These are phyloP conservation scores for Alternaria burnsii DNA, from an alignment of 2,329 filamentous ascomycete genomes.

Conservation along the genomic window DNA sequence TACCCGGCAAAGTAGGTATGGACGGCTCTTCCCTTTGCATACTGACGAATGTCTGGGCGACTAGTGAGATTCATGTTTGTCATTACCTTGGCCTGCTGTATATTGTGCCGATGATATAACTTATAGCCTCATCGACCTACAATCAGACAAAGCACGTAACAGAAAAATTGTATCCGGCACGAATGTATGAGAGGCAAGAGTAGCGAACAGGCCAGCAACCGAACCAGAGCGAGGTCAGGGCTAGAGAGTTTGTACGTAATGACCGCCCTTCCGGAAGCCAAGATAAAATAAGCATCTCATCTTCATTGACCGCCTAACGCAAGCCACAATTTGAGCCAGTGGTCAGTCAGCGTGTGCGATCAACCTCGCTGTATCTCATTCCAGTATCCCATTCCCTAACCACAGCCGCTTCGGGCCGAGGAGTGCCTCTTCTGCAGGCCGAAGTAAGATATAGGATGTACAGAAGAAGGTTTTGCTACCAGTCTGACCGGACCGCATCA, in stretches of 20 bases:
- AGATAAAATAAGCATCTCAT: not conserved
- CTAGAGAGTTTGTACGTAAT: not conserved
- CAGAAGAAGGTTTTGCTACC: not conserved
- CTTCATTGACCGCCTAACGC: not conserved
- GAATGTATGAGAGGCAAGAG: not conserved
- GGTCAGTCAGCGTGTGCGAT: slow-evolving; percentile 5
- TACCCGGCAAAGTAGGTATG: not conserved
- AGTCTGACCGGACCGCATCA: not conserved
- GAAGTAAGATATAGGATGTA: not conserved
- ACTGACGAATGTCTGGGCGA: not conserved
- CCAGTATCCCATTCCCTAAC: not conserved
- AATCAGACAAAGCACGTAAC: not conserved
- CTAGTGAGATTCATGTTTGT: not conserved
- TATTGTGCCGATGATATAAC: not conserved
- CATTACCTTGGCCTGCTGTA: not conserved
- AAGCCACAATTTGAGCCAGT: not conserved
- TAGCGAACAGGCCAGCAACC: not conserved
- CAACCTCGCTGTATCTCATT: not conserved
- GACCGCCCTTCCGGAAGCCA: not conserved
- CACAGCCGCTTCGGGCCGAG: not conserved
- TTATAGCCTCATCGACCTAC: not conserved
- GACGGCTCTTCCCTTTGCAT: not conserved
- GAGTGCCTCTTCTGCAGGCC: not conserved
- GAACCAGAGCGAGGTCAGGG: not conserved
- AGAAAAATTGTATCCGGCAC: not conserved